phyloP scores from a whole-genome alignment of 345 rosid species.

The Lepidium africanum region DNA sequence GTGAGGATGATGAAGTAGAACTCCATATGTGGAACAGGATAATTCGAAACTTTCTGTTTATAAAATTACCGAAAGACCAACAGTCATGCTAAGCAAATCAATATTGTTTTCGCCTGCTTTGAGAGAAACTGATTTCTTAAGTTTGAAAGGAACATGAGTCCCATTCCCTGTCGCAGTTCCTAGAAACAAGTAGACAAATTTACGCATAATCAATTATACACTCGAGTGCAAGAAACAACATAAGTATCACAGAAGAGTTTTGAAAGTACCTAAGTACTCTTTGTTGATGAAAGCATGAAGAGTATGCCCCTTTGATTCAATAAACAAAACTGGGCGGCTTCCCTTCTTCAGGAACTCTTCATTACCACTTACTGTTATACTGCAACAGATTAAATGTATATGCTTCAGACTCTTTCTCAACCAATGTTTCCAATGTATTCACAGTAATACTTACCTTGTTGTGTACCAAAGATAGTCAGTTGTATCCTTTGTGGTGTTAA shows the following conservation, averaged over 20 bases:
- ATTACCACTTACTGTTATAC: constrained; percentile 44
- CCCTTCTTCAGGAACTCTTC: constrained; percentile 60
- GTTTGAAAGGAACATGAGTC: constrained; percentile 47
- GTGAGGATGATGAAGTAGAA: neutral
- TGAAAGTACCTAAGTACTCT: constrained; percentile 46
- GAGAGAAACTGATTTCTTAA: constrained; percentile 53
- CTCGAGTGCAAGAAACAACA: neutral
- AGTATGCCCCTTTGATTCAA: constrained; percentile 92
- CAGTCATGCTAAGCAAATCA: constrained; percentile 75
- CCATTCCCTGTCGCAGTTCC: constrained; percentile 83
- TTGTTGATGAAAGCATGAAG: constrained; percentile 81
- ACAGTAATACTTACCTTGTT: constrained; percentile 54
- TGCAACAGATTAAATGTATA: constrained; percentile 27
- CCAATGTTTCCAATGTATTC: neutral
- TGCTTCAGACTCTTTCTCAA: constrained; percentile 7
- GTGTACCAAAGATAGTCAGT: constrained; percentile 98
- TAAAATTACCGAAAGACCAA: constrained; percentile 70
- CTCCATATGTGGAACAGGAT: neutral
- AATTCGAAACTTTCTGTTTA: neutral
- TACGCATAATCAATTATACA: neutral
- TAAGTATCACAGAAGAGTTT: constrained; percentile 1
- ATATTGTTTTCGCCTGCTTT: constrained; percentile 72
- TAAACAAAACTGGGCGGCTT: constrained; percentile 47
- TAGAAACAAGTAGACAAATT: constrained; percentile 21
- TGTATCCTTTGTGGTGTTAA: constrained; percentile 73